Conservation (phyloP, 352 stramenopile genomes). For the Globisporangium solare region DNA sequence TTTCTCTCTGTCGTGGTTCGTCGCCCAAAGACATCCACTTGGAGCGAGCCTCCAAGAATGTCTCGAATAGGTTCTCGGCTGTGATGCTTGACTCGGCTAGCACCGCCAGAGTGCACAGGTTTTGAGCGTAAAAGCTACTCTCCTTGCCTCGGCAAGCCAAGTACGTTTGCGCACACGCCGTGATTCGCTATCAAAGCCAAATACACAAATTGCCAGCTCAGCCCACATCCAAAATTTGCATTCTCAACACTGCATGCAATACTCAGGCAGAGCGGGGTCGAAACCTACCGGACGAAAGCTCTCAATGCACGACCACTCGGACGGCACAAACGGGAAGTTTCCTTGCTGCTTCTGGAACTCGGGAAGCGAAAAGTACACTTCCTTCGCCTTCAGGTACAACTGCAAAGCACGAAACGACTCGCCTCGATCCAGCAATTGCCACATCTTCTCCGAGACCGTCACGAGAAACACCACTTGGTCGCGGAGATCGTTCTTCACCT, state of each 20-base stretch:
- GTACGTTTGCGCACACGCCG: conserved; percentile 36
- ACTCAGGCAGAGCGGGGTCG: too few relatives aligned
- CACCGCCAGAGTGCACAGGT: conserved; percentile 44
- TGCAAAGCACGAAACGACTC: conserved; percentile 46
- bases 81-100: conserved; percentile 24
- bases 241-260: too few relatives aligned
- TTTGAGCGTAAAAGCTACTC: conserved; percentile 60
- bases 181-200: conserved; percentile 32
- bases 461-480: conserved; percentile 53
- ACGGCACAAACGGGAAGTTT: conserved; percentile 57
- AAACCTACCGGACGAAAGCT: conserved; percentile 48
- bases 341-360: conserved; percentile 13
- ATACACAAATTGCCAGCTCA: conserved; percentile 5
- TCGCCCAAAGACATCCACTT: conserved; percentile 37
- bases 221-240: background rate
- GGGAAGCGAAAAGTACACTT: conserved; percentile 21
- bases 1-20: conserved; percentile 1
- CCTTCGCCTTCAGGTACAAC: conserved; percentile 37
- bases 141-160: conserved; percentile 49
- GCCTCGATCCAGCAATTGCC: conserved; percentile 59
- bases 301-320: conserved; percentile 64
- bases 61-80: conserved; percentile 30
- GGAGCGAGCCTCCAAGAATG: conserved; percentile 46
- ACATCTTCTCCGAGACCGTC: conserved; percentile 60
- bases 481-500: background rate